Evolutionary conservation across 1,139 yeast species (phyloP), one percentile per base, ranked within the genome.

Genomic region (Meyerozyma athensensis): DNA sequence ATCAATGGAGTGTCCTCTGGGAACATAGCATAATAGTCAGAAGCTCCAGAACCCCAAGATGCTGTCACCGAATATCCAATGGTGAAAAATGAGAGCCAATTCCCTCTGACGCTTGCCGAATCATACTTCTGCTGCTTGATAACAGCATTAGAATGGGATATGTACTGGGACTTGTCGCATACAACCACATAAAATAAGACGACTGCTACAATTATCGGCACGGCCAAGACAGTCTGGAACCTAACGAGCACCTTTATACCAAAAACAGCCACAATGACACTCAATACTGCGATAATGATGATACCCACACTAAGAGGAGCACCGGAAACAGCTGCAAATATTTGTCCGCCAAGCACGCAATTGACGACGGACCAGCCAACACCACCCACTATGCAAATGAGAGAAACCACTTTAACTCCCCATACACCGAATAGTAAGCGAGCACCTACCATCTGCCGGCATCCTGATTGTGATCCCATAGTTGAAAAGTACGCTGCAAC

Each of bases 291-390:
- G 26, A 63, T 52, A 5, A 64, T 51, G 5, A 63, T 48, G 23
- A 65, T 63, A 2, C 71, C 70, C 2, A 54, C 62, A 13, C 53
- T 50, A 26, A 62, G 46, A 0, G 59, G 53, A 5, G 44, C 49
- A 19, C 49, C 48, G 7, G 57, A 51, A 21, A 63, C 50, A 3
- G 67, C 56, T 6, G 54, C 49, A 23, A 65, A 50, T 6, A 65
- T 53, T 42, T 65, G 61, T 5, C 70, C 70, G 10, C 70, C 71
- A 17, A 65, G 47, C 5, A 65, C 68, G 40, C 66, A 60, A 41
- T 65, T 65, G 3, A 65, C 68, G 30, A 65, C 64, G 2, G 69
- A 63, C 72, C 72, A 66, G 3, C 72, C 72, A 17, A 61, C 46
- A 4, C 61, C 63, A n/a, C 70, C 68, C 28, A 65, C 49, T 18